Conservation (phyloP, 306 rosid species). For the Quercus glauca region DNA sequence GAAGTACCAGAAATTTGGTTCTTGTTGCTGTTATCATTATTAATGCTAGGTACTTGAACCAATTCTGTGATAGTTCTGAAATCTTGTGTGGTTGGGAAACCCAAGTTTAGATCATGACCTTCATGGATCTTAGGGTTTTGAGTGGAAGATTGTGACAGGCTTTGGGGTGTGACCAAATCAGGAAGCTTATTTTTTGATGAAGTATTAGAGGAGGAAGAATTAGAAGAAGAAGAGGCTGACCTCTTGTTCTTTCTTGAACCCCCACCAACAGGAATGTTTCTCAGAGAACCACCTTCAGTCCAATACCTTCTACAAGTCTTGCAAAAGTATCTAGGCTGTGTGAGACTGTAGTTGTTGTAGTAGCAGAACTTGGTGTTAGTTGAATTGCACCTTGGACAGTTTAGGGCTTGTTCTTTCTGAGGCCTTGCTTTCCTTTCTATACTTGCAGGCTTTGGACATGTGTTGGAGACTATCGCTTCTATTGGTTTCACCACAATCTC, state of each 20-base stretch:
- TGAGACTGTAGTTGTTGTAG: slow-evolving; percentile 85
- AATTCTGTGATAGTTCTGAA: slow-evolving; percentile 32
- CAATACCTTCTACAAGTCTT: slow-evolving; percentile 87
- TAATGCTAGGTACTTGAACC: slow-evolving; percentile 29
- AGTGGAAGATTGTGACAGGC: slow-evolving; percentile 9
- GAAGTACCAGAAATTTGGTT: slow-evolving; percentile 17
- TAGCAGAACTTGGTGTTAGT: slow-evolving; percentile 81
- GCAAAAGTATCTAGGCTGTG: slow-evolving; percentile 87
- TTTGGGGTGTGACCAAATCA: slow-evolving; percentile 33
- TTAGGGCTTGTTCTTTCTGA: slow-evolving; percentile 60
- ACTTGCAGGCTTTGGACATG: slow-evolving; percentile 33
- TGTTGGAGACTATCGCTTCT: slow-evolving; percentile 45
- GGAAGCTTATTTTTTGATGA: slow-evolving; percentile 34
- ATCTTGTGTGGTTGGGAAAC: slow-evolving; percentile 31
- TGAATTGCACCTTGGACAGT: slow-evolving; percentile 86
- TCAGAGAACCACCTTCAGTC: slow-evolving; percentile 84
- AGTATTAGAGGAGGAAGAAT: slow-evolving; percentile 11
- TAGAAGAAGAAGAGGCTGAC: slow-evolving; percentile 29
- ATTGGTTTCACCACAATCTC: slow-evolving; percentile 69
- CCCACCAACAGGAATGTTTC: slow-evolving; percentile 92
- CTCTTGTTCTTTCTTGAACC: slow-evolving; percentile 81
- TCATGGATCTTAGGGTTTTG: slow-evolving; percentile 38
- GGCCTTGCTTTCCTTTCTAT: slow-evolving; percentile 50
- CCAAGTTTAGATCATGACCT: slow-evolving; percentile 64
- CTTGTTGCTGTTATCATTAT: slow-evolving; percentile 6